Conservation (phyloP, 2,329 filamentous ascomycete genomes). For the Botryotinia narcissicola region DNA sequence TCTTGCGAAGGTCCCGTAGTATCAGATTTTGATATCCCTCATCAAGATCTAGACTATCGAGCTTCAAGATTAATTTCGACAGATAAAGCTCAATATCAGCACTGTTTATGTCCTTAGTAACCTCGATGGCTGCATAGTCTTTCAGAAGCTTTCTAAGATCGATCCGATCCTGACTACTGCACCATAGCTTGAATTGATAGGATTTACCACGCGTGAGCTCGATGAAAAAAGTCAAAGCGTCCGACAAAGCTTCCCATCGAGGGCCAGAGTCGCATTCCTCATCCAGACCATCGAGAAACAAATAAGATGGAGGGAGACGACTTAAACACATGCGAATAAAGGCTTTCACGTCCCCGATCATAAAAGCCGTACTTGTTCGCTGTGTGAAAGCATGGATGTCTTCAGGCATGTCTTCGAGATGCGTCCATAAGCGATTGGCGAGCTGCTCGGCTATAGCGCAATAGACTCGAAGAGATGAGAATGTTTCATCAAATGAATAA, state of each 20-base stretch:
- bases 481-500: constrained; percentile 8
- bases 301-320: background rate
- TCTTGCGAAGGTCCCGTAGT: constrained; percentile 9
- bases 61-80: constrained; percentile 3
- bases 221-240: constrained; percentile 4
- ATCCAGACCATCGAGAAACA: constrained; percentile 13
- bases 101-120: constrained; percentile 2
- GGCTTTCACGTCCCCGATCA: background rate
- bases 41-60: constrained; percentile 7
- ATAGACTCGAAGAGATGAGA: constrained; percentile 11
- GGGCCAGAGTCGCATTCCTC: constrained; percentile 11
- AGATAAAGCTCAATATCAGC: constrained; percentile 13
- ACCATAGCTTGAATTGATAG: constrained; percentile 12
- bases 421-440: background rate
- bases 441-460: constrained; percentile 11
- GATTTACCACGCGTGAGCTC: background rate
- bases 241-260: background rate
- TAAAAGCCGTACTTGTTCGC: background rate
- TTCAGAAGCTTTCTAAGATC: background rate
- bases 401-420: constrained; percentile 12
- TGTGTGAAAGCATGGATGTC: constrained; percentile 16
- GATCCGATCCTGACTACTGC: constrained; percentile 9
- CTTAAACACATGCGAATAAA: constrained; percentile 1
- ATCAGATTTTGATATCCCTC: constrained; percentile 12
- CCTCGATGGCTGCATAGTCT: background rate